Evolutionary conservation across 495 filamentous ascomycete genomes (phyloP).

Genomic region (Penicillium maclennaniae): DNA sequence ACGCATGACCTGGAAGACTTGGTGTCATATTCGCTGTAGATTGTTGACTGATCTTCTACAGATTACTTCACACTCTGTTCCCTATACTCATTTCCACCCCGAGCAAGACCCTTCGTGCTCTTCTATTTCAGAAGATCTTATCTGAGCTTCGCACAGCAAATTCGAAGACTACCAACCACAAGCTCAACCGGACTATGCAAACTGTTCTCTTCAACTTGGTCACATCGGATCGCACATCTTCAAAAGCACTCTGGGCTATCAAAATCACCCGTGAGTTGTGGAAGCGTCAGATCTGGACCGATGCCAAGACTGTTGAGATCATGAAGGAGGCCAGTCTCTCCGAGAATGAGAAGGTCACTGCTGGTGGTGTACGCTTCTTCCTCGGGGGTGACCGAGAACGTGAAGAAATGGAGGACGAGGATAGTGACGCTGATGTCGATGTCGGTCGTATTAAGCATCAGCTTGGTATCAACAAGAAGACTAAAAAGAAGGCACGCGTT

Average conservation of each 20-base stretch:
- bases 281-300: slow-evolving; percentile 85
- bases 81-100: slow-evolving; percentile 83
- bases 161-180: slow-evolving; percentile 80
- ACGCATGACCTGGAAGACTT: slow-evolving; percentile 14
- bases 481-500: slow-evolving; percentile 73
- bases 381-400: slow-evolving; percentile 91
- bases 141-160: slow-evolving; percentile 86
- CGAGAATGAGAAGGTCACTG: slow-evolving; percentile 84
- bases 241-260: slow-evolving; percentile 90
- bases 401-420: slow-evolving; percentile 86
- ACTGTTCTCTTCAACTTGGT: slow-evolving; percentile 89
- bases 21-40: background rate
- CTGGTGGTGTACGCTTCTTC: slow-evolving; percentile 88
- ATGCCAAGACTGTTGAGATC: slow-evolving; percentile 82
- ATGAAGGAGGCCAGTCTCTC: slow-evolving; percentile 87
- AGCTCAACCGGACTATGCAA: slow-evolving; percentile 87
- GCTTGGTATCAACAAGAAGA: slow-evolving; percentile 90
- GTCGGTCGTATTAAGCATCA: slow-evolving; percentile 79
- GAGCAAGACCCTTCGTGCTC: slow-evolving; percentile 77
- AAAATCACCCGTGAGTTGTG: slow-evolving; percentile 84
- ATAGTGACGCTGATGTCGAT: slow-evolving; percentile 78
- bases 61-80: slow-evolving; percentile 82
- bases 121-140: slow-evolving; percentile 87
- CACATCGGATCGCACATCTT: slow-evolving; percentile 73
- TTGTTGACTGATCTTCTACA: slow-evolving; percentile 21